A percentile compares a stretch with the other conserved stretches of the same genome.
phyloP scores from a whole-genome alignment of 129 eudicot genomes.

The Saussurea involucrata region DNA sequence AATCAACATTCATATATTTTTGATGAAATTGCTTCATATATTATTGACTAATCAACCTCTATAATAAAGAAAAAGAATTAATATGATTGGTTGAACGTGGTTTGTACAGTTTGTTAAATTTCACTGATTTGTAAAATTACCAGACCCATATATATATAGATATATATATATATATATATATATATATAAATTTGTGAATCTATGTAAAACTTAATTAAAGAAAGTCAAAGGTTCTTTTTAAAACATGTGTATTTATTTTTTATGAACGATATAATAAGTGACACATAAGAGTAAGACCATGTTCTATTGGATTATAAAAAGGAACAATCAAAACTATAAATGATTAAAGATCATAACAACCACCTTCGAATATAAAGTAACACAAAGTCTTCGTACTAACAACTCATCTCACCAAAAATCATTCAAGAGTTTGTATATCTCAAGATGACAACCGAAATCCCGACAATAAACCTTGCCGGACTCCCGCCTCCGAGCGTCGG shows the following conservation, averaged over 20 bases:
- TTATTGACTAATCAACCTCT: too few relatives aligned
- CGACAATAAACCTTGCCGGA: neutral
- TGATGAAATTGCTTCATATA: too few relatives aligned
- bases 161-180: too few relatives aligned
- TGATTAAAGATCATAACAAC: neutral
- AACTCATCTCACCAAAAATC: neutral
- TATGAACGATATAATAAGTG: neutral
- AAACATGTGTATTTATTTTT: neutral
- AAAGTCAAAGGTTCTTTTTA: neutral
- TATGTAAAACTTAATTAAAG: neutral
- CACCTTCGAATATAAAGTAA: neutral
- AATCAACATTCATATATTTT: too few relatives aligned
- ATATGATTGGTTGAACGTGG: too few relatives aligned
- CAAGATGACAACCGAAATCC: slow-evolving; percentile 19
- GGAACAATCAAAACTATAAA: neutral
- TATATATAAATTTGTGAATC: neutral
- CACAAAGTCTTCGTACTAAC: slow-evolving; percentile 12
- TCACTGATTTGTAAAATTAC: too few relatives aligned
- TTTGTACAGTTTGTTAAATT: too few relatives aligned
- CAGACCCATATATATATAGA: too few relatives aligned
- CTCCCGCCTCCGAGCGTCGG: slow-evolving; percentile 24
- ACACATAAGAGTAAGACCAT: neutral
- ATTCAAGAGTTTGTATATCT: neutral
- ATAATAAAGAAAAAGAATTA: too few relatives aligned
- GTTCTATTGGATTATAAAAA: neutral